These are phyloP conservation scores for Candida bentonensis DNA, from an alignment of 805 yeast species.

Conservation along the genomic window DNA sequence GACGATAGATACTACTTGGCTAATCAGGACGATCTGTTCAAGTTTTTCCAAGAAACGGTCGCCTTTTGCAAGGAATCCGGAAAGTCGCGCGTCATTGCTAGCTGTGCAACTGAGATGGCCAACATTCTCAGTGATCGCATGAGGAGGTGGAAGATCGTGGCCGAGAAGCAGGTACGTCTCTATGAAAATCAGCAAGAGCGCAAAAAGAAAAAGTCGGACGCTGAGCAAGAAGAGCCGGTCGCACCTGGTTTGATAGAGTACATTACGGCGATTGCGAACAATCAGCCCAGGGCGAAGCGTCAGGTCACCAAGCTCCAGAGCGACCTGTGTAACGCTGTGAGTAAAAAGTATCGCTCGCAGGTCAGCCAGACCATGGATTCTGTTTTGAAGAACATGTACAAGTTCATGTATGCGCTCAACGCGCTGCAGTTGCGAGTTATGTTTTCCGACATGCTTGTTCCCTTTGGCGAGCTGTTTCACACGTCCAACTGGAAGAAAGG, in stretches of 20 bases:
- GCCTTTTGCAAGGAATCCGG: slow-evolving; percentile 79
- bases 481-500: slow-evolving; percentile 57
- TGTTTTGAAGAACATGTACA: slow-evolving; percentile 69
- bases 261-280: slow-evolving; percentile 70
- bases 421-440: slow-evolving; percentile 43
- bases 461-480: slow-evolving; percentile 42
- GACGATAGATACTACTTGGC: slow-evolving; percentile 55
- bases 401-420: slow-evolving; percentile 53
- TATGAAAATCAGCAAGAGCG: slow-evolving; percentile 19
- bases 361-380: slow-evolving; percentile 45
- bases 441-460: slow-evolving; percentile 54
- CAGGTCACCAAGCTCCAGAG: slow-evolving; percentile 56
- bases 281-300: slow-evolving; percentile 61
- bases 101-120: slow-evolving; percentile 63
- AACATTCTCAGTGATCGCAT: slow-evolving; percentile 47
- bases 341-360: slow-evolving; percentile 44
- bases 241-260: slow-evolving; percentile 75
- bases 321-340: slow-evolving; percentile 49
- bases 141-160: slow-evolving; percentile 40
- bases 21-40: slow-evolving; percentile 64
- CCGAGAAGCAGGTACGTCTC: slow-evolving; percentile 37
- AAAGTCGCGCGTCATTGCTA: slow-evolving; percentile 64
- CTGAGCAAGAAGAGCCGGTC: slow-evolving; percentile 29
- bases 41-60: slow-evolving; percentile 79
- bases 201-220: slow-evolving; percentile 22